Conservation (phyloP, 1,139 yeast species). For the Ogataea hybrid region DNA sequence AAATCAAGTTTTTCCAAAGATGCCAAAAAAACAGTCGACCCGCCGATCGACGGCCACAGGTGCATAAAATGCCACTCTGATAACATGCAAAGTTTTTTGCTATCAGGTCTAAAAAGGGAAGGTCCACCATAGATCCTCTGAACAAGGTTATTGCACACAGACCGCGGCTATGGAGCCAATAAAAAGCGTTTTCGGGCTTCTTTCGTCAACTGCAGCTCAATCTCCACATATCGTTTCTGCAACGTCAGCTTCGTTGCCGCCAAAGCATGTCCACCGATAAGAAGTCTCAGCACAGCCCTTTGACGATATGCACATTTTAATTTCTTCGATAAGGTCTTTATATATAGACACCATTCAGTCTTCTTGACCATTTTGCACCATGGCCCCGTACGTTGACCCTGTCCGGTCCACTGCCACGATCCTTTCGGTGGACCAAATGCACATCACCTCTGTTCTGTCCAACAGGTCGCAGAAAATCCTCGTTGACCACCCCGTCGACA, state of each 20-base stretch:
- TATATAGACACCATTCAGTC: not conserved
- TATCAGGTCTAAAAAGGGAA: constrained; percentile 1
- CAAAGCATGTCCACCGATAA: not conserved
- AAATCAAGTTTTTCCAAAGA: constrained; percentile 2
- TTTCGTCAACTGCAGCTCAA: not conserved
- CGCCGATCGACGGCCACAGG: constrained; percentile 7
- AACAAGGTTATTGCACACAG: not conserved
- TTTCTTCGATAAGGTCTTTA: not conserved
- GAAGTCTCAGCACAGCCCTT: not conserved
- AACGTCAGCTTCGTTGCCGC: not conserved
- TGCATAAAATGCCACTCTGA: not conserved
- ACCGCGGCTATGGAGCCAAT: not conserved
- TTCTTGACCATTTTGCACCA: not conserved
- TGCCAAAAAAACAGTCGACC: constrained; percentile 1
- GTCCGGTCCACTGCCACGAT: constrained; percentile 13
- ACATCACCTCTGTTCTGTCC: constrained; percentile 30
- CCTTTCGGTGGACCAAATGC: constrained; percentile 30
- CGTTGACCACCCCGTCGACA: constrained; percentile 43
- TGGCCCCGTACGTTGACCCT: constrained; percentile 8
- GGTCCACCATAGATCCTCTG: not conserved
- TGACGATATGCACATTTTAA: not conserved
- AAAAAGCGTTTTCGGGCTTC: not conserved
- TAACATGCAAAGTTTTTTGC: not conserved
- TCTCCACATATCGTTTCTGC: not conserved
- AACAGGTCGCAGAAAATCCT: constrained; percentile 27